phyloP scores from a whole-genome alignment of 2,329 filamentous ascomycete genomes.

The Cladobotryum protrusum region DNA sequence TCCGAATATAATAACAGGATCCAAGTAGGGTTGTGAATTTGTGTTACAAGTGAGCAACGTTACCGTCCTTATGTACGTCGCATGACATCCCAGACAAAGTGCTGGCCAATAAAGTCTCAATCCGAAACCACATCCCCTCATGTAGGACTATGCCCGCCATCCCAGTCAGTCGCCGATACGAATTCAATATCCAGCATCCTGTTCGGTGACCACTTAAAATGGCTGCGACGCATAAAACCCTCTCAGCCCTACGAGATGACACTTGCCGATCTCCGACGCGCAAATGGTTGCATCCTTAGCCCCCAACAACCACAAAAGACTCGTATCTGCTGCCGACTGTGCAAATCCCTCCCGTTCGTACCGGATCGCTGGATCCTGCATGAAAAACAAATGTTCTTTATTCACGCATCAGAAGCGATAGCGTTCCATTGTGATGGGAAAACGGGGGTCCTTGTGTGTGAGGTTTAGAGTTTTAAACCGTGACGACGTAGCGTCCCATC shows the following conservation, averaged over 20 bases:
- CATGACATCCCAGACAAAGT: too few species aligned
- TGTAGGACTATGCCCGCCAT: too few species aligned
- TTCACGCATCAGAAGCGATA: too few species aligned
- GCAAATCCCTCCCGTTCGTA: conserved; percentile 2
- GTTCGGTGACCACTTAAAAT: conserved; percentile 8
- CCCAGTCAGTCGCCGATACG: not conserved
- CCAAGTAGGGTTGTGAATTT: not conserved
- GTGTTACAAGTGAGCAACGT: not conserved
- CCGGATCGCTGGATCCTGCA: conserved; percentile 1
- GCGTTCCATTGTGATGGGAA: too few species aligned
- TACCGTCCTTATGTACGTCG: not conserved
- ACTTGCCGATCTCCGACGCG: conserved; percentile 11
- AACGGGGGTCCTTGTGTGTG: too few species aligned
- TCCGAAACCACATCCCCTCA: too few species aligned
- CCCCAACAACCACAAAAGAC: conserved; percentile 9
- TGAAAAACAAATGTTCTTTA: too few species aligned
- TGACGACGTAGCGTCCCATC: too few species aligned
- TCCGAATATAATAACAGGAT: not conserved
- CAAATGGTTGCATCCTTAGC: conserved; percentile 12
- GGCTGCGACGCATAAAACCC: not conserved
- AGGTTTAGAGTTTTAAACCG: too few species aligned
- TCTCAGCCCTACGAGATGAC: conserved; percentile 9
- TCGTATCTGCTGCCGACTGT: conserved; percentile 6
- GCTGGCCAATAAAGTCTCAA: too few species aligned
- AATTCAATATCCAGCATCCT: not conserved